phyloP scores from a whole-genome alignment of 1,284 basidiomycete species.

The Tausonia pullulans region DNA sequence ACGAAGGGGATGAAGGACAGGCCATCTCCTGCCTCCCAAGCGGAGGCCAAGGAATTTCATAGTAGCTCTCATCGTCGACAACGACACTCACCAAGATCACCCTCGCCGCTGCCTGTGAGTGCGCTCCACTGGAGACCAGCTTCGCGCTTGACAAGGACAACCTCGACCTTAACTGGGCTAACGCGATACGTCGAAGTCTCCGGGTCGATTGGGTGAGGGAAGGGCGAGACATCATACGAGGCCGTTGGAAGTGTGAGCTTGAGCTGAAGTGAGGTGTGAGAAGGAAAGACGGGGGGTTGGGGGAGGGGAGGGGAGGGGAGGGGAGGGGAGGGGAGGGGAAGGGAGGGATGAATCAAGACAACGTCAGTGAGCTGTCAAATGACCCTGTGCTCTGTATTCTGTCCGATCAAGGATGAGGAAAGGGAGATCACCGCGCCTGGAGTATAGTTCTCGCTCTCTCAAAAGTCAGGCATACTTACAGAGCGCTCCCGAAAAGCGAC shows the following conservation, averaged over 20 bases:
- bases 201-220: slow-evolving; percentile 67
- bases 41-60: neutral
- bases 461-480: neutral
- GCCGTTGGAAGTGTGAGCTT: slow-evolving; percentile 24
- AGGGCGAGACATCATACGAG: slow-evolving; percentile 48
- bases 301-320: no score
- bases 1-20: no score
- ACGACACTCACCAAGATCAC: slow-evolving; percentile 4
- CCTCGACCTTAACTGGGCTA: slow-evolving; percentile 72
- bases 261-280: slow-evolving; percentile 17
- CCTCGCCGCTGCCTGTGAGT: slow-evolving; percentile 49
- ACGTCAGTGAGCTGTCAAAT: neutral
- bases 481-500: slow-evolving; percentile 10
- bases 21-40: no score
- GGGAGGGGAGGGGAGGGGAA: no score
- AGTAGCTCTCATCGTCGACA: neutral
- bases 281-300: neutral
- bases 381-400: neutral
- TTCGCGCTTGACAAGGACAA: slow-evolving; percentile 52
- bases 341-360: no score
- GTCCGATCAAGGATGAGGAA: neutral
- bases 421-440: neutral
- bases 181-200: slow-evolving; percentile 53
- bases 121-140: slow-evolving; percentile 57
- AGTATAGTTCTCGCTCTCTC: neutral